Evolutionary conservation across 2,329 filamentous ascomycete genomes (phyloP), one percentile per base, ranked within the genome.

Genomic region (Pseudogymnoascus sp.): DNA sequence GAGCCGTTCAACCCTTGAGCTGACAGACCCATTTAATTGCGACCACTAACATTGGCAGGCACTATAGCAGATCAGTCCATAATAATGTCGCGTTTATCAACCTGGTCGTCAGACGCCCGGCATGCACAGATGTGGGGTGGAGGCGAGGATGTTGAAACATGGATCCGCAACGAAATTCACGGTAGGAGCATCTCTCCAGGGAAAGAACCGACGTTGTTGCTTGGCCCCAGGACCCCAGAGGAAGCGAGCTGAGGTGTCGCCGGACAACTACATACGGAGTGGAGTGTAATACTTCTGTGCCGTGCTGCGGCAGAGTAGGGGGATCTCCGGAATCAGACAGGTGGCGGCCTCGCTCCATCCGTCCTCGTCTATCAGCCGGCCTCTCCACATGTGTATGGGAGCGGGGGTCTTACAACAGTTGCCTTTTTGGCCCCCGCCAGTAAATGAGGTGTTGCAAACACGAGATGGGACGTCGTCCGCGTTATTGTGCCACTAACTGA

Each of bases 81-180:
- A 29, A 54, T 54, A 54, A 54, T 54, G 45, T 54, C 45, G 45
- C 45, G 45, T 54, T 54, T 54, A 54, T 54, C 6, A 54, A 54
- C 45, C 45, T 54, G 45, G 45, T 54, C 45, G 45, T 54, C 45
- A 54, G 45, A 54, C 45, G 45, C 45, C 45, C 23, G 45, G 45
- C 45, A 54, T 54, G 45, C 45, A 54, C 45, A 31, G 45, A 16
- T 54, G 45, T 54, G 45, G 45, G 23, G 45, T 51, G 45, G 45
- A 29, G 23, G 45, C 21, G 45, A 29, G 45, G 45, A 51, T 51
- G 45, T 51, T 51, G 45, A 51, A 51, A 51, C 45, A 51, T 51
- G 45, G 45, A 51, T 51, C 45, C 21, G 45, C 40, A 21, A 42
- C 40, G 40, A 16, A 42, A 42, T 42, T 51, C 45, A 51, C 12